Percentiles rank a stretch among this genome's conserved stretches.
phyloP scores from a whole-genome alignment of 2,329 filamentous ascomycete genomes.

The Coniochaeta sp. region DNA sequence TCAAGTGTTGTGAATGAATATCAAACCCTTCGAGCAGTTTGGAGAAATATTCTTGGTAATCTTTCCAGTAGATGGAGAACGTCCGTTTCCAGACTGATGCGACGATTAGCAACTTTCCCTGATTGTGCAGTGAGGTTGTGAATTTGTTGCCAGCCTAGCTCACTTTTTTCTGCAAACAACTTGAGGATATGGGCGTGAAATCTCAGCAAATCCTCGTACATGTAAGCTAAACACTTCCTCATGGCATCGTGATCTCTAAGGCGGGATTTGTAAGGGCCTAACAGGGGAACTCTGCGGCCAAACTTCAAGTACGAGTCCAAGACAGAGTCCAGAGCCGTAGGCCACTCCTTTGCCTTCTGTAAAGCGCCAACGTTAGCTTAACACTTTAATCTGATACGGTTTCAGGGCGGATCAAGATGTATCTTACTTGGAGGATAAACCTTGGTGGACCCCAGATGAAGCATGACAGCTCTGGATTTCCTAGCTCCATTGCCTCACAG shows the following conservation, averaged over 20 bases:
- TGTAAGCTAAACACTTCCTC: slow-evolving; percentile 11
- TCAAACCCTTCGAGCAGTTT: slow-evolving; percentile 4
- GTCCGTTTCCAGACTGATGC: slow-evolving; percentile 8
- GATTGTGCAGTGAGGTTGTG: neutral
- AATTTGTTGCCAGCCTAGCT: neutral
- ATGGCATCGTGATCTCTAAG: slow-evolving; percentile 9
- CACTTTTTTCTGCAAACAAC: slow-evolving; percentile 8
- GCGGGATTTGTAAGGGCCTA: slow-evolving; percentile 5
- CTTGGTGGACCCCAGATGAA: slow-evolving; percentile 22
- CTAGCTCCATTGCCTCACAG: slow-evolving; percentile 8
- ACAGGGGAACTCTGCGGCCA: slow-evolving; percentile 10
- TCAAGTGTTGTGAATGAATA: neutral
- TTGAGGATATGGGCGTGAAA: slow-evolving; percentile 10
- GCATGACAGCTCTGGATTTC: neutral
- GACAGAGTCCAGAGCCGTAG: slow-evolving; percentile 8
- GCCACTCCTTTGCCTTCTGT: neutral
- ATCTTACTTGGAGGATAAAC: slow-evolving; percentile 14
- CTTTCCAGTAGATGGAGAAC: slow-evolving; percentile 6
- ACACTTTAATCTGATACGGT: neutral
- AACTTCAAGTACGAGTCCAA: slow-evolving; percentile 14
- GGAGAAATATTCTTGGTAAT: slow-evolving; percentile 5
- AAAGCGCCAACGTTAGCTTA: neutral
- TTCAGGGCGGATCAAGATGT: neutral
- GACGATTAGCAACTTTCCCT: neutral
- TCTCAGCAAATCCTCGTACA: slow-evolving; percentile 15